Base-by-base conservation (phyloP, 73 alveolate species). In the Paramecium tetraurelia region DNA sequence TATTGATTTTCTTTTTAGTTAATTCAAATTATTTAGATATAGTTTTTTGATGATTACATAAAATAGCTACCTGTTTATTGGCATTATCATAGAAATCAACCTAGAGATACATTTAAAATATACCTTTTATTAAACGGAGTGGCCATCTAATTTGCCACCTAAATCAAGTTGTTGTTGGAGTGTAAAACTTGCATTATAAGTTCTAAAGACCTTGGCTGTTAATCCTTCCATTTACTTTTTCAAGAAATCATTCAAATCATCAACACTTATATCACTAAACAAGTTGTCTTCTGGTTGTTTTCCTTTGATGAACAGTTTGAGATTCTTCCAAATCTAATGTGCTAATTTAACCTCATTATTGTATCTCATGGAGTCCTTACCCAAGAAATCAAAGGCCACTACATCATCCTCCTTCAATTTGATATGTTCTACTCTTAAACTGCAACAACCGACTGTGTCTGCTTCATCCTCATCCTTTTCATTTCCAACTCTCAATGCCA, bases 371-470 rank as follows among this genome's bases (percentile, higher is more conserved):
- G 99, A 97, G 92, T 98, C 99, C 87, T 98, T 98, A 5, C 99
- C 99, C 80, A 98, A 92, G 96, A 98, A 98, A 93, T 98, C 99
- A 68, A 98, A 94, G 21, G 97, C 95, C 48, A 98, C 97, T 43
- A 90, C 46, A 88, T 88, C 59, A 69, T 96, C 96, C 4, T 96
- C 98, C 63, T 95, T 95, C 14, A 97, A 68, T 92, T 69, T 71
- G 33, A 98, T 89, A 93, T 98, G 99, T 85, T 97, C 98, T 29
- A 97, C 99, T 85, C 99, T 97, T 21, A 98, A 89, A 31, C 99
- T 96, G 96, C 99, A 98, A 96, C 99, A 98, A 38, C 99, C 99
- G 35, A 98, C 99, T 4, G 99, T 98, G 85, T 98, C 99, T 20
- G 99, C 99, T 94, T 98, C 99, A 84, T 98, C 99, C 59, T 98